Evolutionary conservation across 1,284 basidiomycete genomes (phyloP), one percentile per base, ranked within the genome.

Genomic region (Cutaneotrichosporon spelunceum): DNA sequence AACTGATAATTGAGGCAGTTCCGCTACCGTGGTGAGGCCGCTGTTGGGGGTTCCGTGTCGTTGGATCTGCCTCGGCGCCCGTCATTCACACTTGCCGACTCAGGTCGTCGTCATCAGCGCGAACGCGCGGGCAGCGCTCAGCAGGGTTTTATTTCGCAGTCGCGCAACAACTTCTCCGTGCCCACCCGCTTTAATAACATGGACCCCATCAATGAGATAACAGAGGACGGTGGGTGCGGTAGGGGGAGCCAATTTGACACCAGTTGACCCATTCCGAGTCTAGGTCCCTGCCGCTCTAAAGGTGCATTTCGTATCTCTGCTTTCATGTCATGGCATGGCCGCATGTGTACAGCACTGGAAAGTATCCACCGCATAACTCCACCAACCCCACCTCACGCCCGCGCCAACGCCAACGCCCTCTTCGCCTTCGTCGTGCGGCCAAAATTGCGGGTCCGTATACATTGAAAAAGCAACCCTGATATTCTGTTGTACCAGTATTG

Each of bases 1-100:
- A n/a, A 19, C 57, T 58, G 19, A 58, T 26, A 13, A 5, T 3
- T 33, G 19, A 61, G 60, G 3, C 60, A 61, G 26, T 61, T 53
- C n/a, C 29, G 42, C 6, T 61, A 45, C 23, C 52, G 59, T 7
- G 23, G 27, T 4, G 45, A 49, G 29, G 29, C 30, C 21, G 19
- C 27, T 6, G 23, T 26, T 10, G 39, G 23, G 10, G 53, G 39
- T 13, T 49, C 60, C 9, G 23, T 29, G 53, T 19, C 33, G 9
- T 1, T 53, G 48, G 55, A 10, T 21, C 26, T 19, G 14, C n/a
- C 29, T 42, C 6, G 21, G 9, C 55, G 36, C 24, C 59, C 59
- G 27, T 56, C 58, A 21, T 59, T 55, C 30, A n/a, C 58, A 3
- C 49, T 59, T 39, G 53, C 61, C 13, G 14, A 24, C 30, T 39